Evolutionary conservation across 805 yeast species (phyloP), one percentile per base, ranked within the genome.

Genomic region (Nakazawaea wyomingensis): DNA sequence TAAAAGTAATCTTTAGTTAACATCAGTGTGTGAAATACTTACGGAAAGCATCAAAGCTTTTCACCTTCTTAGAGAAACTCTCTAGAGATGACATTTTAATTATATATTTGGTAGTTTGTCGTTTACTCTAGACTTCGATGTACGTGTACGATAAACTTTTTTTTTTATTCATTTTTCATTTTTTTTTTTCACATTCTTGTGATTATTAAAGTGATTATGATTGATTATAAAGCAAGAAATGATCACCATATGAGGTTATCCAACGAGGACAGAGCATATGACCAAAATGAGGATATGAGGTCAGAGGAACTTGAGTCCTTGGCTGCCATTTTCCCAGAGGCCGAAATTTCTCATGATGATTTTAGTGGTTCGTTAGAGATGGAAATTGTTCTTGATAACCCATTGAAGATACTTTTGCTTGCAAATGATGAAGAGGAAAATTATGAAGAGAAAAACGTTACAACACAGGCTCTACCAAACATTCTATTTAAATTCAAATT

Each of bases 41-140:
- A 71, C 80, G 88, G 49, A 82, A 82, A 2, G 89, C 90, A 62
- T 82, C 90, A 59, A 82, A 82, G 1, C 80, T 64, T 47, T 71
- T 68, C 43, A 85, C 72, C 44, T 50, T 54, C 20, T 50, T 54
- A 10, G 68, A 49, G 46, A 68, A 61, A 10, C 59, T 29, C 30
- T 67, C 70, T 72, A 69, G 68, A 5, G 44, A 30, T 9, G 42
- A 39, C n/a, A 22, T 16, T 37, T 14, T 39, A 5, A 8, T 32
- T 10, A 8, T 20, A 11, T 17, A 13, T 19, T 36, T 2, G n/a
- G n/a, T 11, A 29, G 10, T 24, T 7, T 8, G 7, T 10, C 10
- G 10, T 24, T 10, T 24, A 8, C 27, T 24, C 27, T 24, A 8
- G 35, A 24, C 10, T 24, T 6, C 27, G 31, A 28, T 9, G 13